Conservation (phyloP, 768 basidiomycete species). For the Xerocomellus intermedius region DNA sequence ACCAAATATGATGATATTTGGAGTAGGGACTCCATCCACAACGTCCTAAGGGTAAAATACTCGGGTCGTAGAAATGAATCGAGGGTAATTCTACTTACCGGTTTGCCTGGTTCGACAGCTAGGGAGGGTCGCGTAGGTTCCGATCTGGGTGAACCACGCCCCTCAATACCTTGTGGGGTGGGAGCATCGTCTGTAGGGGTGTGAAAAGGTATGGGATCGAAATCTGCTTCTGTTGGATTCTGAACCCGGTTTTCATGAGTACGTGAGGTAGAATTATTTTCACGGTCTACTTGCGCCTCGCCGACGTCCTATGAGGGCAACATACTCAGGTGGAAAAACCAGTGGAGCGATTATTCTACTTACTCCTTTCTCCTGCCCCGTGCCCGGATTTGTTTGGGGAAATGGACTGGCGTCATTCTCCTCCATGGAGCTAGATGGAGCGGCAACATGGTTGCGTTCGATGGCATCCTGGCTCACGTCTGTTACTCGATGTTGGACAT, state of each 20-base stretch:
- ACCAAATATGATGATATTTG: constrained; percentile 8
- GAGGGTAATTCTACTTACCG: not conserved
- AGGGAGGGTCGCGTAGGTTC: not conserved
- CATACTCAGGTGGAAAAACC: not conserved
- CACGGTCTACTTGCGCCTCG: not conserved
- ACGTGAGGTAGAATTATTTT: not conserved
- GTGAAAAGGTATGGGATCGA: not conserved
- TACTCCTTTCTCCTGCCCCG: not conserved
- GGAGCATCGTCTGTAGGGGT: not conserved
- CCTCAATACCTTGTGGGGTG: not conserved
- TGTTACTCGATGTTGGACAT: no score
- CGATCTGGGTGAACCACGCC: not conserved
- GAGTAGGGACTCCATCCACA: not conserved
- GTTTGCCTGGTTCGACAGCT: not conserved
- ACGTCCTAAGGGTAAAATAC: not conserved
- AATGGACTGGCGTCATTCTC: not conserved
- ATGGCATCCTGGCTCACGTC: no score
- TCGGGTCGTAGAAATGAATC: not conserved
- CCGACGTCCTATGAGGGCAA: not conserved
- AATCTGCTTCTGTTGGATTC: not conserved
- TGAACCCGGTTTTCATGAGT: not conserved
- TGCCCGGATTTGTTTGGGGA: not conserved
- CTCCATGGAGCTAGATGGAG: not conserved
- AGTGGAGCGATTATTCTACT: not conserved
- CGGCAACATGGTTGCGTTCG: not conserved